phyloP scores from a whole-genome alignment of 768 basidiomycete species.

The Macrolepiota dolichaula region DNA sequence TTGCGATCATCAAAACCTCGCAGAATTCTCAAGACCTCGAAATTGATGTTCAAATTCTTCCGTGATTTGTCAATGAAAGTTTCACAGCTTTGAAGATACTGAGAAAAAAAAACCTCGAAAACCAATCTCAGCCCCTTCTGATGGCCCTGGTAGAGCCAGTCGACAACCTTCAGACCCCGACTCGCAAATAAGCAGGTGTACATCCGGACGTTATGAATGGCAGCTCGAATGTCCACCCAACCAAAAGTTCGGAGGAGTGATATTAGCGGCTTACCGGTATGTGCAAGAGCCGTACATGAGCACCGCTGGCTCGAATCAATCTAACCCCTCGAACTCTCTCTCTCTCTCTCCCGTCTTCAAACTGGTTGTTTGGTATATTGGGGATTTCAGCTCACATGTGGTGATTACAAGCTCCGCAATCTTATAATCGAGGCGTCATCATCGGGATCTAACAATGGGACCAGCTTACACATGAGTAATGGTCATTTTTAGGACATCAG shows the following conservation, averaged over 20 bases:
- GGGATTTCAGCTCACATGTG: conserved; percentile 59
- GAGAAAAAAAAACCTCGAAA: no score
- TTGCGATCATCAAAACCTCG: no score
- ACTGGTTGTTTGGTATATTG: conserved; percentile 40
- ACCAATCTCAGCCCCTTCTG: no score
- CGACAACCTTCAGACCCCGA: no score
- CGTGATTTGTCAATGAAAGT: no score
- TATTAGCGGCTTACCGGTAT: no score
- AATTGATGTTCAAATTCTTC: no score
- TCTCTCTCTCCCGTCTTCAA: background rate
- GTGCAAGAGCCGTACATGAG: background rate
- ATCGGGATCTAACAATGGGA: background rate
- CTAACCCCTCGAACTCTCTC: background rate
- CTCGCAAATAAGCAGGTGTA: no score
- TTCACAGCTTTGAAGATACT: no score
- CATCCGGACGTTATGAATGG: no score
- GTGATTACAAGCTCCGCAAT: conserved; percentile 23
- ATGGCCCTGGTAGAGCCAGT: no score
- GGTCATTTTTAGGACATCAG: background rate
- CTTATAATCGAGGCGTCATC: background rate
- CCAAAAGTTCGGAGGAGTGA: background rate
- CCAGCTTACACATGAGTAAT: background rate
- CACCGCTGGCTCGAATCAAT: background rate
- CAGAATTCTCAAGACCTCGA: no score
- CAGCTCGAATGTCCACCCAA: background rate